Conservation (phyloP, 2,329 filamentous ascomycete genomes). For the Aspergillus sojae region DNA sequence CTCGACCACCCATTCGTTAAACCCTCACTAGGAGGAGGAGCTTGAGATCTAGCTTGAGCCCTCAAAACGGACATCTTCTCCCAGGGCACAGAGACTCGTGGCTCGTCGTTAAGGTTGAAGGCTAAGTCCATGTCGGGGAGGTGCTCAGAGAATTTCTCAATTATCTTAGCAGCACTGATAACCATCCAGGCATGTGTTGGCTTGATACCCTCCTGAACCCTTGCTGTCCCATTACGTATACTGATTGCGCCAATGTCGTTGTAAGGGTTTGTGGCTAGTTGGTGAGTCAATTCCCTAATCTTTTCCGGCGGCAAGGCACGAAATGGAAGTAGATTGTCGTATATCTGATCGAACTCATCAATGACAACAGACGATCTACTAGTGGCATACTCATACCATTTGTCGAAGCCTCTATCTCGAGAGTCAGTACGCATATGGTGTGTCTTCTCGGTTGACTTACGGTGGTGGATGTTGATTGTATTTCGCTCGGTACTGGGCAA, state of each 20-base stretch:
- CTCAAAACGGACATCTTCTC: constrained; percentile 43
- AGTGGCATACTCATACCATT: constrained; percentile 61
- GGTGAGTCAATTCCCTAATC: constrained; percentile 56
- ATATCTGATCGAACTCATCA: constrained; percentile 63
- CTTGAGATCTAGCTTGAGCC: constrained; percentile 27
- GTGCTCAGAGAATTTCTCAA: constrained; percentile 55
- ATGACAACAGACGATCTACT: constrained; percentile 56
- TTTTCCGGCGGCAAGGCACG: constrained; percentile 54
- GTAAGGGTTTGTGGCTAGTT: constrained; percentile 56
- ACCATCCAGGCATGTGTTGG: constrained; percentile 63
- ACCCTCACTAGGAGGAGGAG: constrained; percentile 21
- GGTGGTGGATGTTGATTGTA: constrained; percentile 61
- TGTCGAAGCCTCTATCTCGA: constrained; percentile 53
- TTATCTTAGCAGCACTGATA: constrained; percentile 56
- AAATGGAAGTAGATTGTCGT: constrained; percentile 60
- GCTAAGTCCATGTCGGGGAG: constrained; percentile 66
- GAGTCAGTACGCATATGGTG: constrained; percentile 11
- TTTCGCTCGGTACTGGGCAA: constrained; percentile 54
- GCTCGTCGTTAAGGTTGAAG: constrained; percentile 65
- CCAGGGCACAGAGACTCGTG: constrained; percentile 58
- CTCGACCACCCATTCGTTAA: constrained; percentile 39
- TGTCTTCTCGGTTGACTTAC: constrained; percentile 27
- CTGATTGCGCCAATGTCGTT: constrained; percentile 60
- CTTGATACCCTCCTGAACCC: constrained; percentile 53
- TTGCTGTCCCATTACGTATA: constrained; percentile 56